Percentiles rank a stretch among this genome's conserved stretches.
Evolutionary conservation across 768 basidiomycete species (phyloP).

Genomic region (Mycena crocata): DNA sequence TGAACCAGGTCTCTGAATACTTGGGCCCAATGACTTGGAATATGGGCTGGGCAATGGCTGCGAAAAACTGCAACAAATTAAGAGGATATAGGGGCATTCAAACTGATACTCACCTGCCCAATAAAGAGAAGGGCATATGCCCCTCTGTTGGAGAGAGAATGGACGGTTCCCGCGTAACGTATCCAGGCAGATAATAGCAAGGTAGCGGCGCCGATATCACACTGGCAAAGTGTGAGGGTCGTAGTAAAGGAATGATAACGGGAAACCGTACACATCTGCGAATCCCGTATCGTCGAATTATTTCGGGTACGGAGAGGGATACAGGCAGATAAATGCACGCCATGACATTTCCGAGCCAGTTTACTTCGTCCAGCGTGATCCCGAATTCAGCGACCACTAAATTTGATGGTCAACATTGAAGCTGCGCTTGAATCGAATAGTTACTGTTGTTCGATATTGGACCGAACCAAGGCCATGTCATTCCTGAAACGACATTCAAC

Average conservation of each 20-base stretch:
- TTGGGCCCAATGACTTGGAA: conserved; percentile 84
- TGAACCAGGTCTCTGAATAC: conserved; percentile 89
- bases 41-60: conserved; percentile 73
- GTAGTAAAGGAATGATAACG: background rate
- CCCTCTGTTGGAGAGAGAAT: conserved; percentile 59
- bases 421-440: background rate
- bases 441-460: conserved; percentile 79
- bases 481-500: conserved; percentile 70
- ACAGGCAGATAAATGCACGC: conserved; percentile 71
- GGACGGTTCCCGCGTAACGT: conserved; percentile 76
- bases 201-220: conserved; percentile 64
- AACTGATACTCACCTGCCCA: conserved; percentile 65
- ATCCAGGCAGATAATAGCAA: conserved; percentile 80
- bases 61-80: conserved; percentile 59
- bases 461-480: conserved; percentile 87
- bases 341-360: conserved; percentile 84
- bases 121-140: conserved; percentile 77
- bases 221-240: conserved; percentile 54
- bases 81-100: conserved; percentile 12
- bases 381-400: conserved; percentile 71
- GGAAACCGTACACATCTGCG: conserved; percentile 66
- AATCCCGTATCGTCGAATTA: conserved; percentile 71
- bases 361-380: conserved; percentile 78
- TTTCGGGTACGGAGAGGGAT: conserved; percentile 67
- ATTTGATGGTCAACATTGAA: background rate